Percentiles rank a stretch among this genome's conserved stretches.
Conservation (phyloP, 1,284 basidiomycete species). For the Puccinia coronata region DNA sequence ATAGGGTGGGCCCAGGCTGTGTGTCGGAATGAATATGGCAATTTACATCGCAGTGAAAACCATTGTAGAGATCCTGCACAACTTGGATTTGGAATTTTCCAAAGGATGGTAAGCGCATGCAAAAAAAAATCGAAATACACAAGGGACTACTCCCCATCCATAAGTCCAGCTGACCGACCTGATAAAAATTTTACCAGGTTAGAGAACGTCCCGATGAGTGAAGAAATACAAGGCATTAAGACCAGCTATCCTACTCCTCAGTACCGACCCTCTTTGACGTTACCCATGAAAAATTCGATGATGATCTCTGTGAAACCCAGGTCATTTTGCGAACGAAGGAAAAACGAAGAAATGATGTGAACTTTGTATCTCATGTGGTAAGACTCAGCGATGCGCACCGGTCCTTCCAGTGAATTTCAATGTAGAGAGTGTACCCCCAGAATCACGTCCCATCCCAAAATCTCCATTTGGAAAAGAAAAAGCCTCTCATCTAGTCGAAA, state of each 20-base stretch:
- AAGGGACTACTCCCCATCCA: not conserved
- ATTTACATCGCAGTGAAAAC: conserved; percentile 15
- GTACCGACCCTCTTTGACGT: not conserved
- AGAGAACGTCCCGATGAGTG: conserved; percentile 1
- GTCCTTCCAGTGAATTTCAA: too few species aligned
- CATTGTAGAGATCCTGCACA: conserved; percentile 26
- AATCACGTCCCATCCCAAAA: too few species aligned
- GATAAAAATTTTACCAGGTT: not conserved
- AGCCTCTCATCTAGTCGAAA: too few species aligned
- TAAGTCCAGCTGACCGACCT: not conserved
- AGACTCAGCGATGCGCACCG: not conserved
- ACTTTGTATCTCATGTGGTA: not conserved
- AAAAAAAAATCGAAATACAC: not conserved
- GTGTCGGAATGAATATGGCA: conserved; percentile 44
- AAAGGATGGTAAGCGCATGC: conserved; percentile 36
- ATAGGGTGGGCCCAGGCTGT: conserved; percentile 47
- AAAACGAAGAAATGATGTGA: not conserved
- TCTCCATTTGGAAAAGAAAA: too few species aligned
- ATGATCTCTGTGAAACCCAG: not conserved
- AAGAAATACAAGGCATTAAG: not conserved
- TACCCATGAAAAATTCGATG: conserved; percentile 1
- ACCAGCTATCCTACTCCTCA: not conserved
- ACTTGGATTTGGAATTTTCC: conserved; percentile 40
- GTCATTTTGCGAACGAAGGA: not conserved
- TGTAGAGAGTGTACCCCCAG: too few species aligned